Percentiles rank a stretch among this genome's conserved stretches.
phyloP scores from a whole-genome alignment of 495 filamentous ascomycete species.

The Lepidopterella palustris region DNA sequence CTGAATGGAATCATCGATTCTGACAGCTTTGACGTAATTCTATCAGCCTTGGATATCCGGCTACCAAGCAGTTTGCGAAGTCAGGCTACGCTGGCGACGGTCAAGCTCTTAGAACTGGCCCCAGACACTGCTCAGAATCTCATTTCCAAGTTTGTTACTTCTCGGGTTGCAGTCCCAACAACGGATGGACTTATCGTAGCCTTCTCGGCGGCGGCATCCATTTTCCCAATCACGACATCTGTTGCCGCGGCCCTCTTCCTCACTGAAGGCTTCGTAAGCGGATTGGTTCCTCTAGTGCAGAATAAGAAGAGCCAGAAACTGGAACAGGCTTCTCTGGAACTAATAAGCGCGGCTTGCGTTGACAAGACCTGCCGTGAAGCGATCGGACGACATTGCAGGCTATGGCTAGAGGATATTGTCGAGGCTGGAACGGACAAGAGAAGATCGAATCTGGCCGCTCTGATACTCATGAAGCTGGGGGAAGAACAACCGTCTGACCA shows the following conservation, averaged over 20 bases:
- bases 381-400: slow-evolving; percentile 69
- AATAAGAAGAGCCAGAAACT: slow-evolving; percentile 46
- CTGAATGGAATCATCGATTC: slow-evolving; percentile 65
- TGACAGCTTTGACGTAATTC: slow-evolving; percentile 71
- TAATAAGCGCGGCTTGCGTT: slow-evolving; percentile 86
- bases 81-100: slow-evolving; percentile 67
- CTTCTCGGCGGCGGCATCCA: slow-evolving; percentile 77
- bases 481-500: slow-evolving; percentile 33
- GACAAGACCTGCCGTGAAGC: slow-evolving; percentile 69
- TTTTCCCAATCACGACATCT: slow-evolving; percentile 77
- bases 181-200: slow-evolving; percentile 61
- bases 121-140: slow-evolving; percentile 57
- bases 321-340: slow-evolving; percentile 73
- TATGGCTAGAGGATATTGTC: slow-evolving; percentile 76
- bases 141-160: slow-evolving; percentile 60
- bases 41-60: slow-evolving; percentile 71
- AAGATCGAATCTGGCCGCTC: slow-evolving; percentile 66
- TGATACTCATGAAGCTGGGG: slow-evolving; percentile 52
- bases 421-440: slow-evolving; percentile 53
- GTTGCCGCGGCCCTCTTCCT: slow-evolving; percentile 70
- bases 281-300: slow-evolving; percentile 62
- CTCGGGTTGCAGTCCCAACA: slow-evolving; percentile 46
- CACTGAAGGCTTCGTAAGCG: slow-evolving; percentile 70
- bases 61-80: slow-evolving; percentile 58
- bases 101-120: slow-evolving; percentile 74